A percentile compares a stretch with the other conserved stretches of the same genome.
phyloP scores from a whole-genome alignment of 1,284 basidiomycete genomes.

The Rhodofomes roseus region DNA sequence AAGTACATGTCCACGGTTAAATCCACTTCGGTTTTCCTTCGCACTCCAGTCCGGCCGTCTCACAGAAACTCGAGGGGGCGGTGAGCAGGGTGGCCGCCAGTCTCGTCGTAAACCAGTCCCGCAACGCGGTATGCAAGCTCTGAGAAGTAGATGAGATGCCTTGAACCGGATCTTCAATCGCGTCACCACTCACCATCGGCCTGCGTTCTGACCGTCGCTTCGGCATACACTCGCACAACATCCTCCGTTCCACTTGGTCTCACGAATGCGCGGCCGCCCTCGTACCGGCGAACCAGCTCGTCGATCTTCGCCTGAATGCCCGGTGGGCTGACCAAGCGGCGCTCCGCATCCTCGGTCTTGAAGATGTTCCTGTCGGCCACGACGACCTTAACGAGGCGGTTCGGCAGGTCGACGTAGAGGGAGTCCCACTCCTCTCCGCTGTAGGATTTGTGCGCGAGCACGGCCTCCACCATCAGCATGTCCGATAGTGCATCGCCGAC shows the following conservation, averaged over 20 bases:
- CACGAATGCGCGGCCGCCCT: conserved; percentile 89
- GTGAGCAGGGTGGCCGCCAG: conserved; percentile 63
- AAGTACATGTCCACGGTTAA: neutral
- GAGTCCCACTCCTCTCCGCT: conserved; percentile 90
- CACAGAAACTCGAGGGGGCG: conserved; percentile 70
- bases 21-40: conserved; percentile 3
- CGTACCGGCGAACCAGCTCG: conserved; percentile 76
- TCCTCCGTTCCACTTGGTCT: conserved; percentile 98
- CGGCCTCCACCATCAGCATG: conserved; percentile 92
- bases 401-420: conserved; percentile 92
- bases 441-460: conserved; percentile 87
- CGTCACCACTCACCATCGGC: conserved; percentile 64
- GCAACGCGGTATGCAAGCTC: conserved; percentile 83
- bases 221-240: conserved; percentile 97
- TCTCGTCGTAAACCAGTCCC: conserved; percentile 78
- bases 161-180: neutral
- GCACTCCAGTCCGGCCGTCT: conserved; percentile 5
- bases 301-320: conserved; percentile 89
- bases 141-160: conserved; percentile 27
- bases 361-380: conserved; percentile 85
- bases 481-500: conserved; percentile 98
- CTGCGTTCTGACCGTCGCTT: conserved; percentile 72
- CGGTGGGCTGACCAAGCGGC: conserved; percentile 76
- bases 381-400: conserved; percentile 93
- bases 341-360: conserved; percentile 92